Conservation (phyloP, 768 basidiomycete genomes). For the Mycena olivaceomarginata region DNA sequence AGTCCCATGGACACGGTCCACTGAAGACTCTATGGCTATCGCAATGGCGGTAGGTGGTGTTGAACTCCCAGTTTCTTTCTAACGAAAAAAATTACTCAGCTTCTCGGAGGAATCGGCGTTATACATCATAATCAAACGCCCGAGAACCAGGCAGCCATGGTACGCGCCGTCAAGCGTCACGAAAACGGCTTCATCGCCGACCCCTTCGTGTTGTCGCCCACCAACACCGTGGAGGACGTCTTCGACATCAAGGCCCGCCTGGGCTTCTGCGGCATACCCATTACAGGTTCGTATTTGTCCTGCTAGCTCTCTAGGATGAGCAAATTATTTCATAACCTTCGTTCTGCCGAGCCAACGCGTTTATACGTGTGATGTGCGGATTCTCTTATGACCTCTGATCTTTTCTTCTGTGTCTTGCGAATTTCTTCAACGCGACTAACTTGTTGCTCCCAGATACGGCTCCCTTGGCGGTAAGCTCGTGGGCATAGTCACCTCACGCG, state of each 20-base stretch:
- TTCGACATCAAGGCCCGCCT: conserved; percentile 93
- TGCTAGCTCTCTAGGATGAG: conserved; percentile 64
- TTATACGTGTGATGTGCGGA: conserved; percentile 85
- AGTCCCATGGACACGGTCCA: conserved; percentile 99
- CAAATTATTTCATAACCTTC: conserved; percentile 80
- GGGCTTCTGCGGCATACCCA: conserved; percentile 98
- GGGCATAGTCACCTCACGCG: conserved; percentile 97
- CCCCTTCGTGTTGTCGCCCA: conserved; percentile 91
- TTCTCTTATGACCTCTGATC: conserved; percentile 61
- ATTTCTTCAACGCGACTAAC: conserved; percentile 46
- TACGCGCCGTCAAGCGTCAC: conserved; percentile 97
- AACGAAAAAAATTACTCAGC: conserved; percentile 58
- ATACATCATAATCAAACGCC: conserved; percentile 97
- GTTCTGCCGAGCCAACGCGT: conserved; percentile 91
- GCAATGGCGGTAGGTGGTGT: conserved; percentile 84
- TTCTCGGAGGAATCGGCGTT: conserved; percentile 97
- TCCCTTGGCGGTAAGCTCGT: conserved; percentile 92
- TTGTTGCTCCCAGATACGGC: conserved; percentile 81
- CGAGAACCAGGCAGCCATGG: conserved; percentile 95
- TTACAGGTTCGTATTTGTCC: conserved; percentile 86
- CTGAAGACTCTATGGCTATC: conserved; percentile 96
- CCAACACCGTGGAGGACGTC: conserved; percentile 89
- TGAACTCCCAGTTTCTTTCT: conserved; percentile 22
- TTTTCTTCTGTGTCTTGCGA: conserved; percentile 39
- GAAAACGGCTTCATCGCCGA: conserved; percentile 99